Percentiles rank a stretch among this genome's conserved stretches.
phyloP scores from a whole-genome alignment of 345 rosid species.

The Syzygium oleosum region DNA sequence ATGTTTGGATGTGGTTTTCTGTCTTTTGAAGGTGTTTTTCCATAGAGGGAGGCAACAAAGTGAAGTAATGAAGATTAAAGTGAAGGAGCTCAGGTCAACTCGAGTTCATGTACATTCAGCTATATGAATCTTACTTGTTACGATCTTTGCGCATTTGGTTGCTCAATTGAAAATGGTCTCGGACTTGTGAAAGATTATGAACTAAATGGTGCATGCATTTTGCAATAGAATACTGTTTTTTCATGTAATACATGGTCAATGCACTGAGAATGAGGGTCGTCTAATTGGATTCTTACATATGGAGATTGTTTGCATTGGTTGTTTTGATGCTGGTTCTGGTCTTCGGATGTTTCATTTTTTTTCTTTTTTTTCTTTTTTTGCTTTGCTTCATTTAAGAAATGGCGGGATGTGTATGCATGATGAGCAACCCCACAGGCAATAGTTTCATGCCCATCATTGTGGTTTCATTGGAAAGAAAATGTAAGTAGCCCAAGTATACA shows the following conservation, averaged over 20 bases:
- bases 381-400: conserved; percentile 30
- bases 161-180: not conserved
- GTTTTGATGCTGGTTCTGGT: not conserved
- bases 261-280: not conserved
- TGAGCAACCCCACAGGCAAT: conserved; percentile 59
- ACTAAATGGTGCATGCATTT: not conserved
- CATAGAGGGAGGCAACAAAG: conserved; percentile 93
- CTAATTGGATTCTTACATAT: not conserved
- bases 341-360: not conserved
- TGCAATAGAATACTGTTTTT: not conserved
- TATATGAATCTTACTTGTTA: not conserved
- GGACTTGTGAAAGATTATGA: not conserved
- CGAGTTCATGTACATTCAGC: conserved; percentile 62
- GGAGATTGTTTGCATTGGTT: not conserved
- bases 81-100: conserved; percentile 77
- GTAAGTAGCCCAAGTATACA: not conserved
- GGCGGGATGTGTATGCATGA: conserved; percentile 93
- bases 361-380: not conserved
- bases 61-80: conserved; percentile 49
- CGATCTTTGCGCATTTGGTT: not conserved
- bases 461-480: not conserved
- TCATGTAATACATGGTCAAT: not conserved
- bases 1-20: not conserved
- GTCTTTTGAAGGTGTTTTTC: conserved; percentile 55
- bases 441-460: not conserved